A percentile compares a stretch with the other conserved stretches of the same genome.
These are phyloP conservation scores for Myriosclerotinia scirpicola DNA, from an alignment of 2,329 filamentous ascomycete species.

Conservation along the genomic window DNA sequence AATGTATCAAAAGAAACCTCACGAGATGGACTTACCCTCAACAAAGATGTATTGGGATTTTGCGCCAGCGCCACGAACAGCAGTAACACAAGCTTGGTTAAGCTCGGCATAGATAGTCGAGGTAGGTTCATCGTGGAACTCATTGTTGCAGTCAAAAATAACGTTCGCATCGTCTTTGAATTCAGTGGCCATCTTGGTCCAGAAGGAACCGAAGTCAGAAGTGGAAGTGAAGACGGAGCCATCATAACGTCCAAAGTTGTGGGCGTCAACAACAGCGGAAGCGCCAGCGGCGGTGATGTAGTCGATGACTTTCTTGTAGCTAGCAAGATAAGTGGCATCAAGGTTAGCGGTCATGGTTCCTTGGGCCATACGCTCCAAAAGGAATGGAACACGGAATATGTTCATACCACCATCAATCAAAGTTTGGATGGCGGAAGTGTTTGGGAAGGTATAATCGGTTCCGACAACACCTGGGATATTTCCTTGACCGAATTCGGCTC, in stretches of 20 bases:
- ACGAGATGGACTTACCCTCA: constrained; percentile 44
- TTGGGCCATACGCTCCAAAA: constrained; percentile 59
- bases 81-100: constrained; percentile 49
- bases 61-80: constrained; percentile 47
- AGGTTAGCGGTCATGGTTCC: constrained; percentile 48
- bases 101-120: constrained; percentile 31
- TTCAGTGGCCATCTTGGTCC: constrained; percentile 43
- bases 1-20: neutral
- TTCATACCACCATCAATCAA: constrained; percentile 25
- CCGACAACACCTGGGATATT: constrained; percentile 55
- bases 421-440: constrained; percentile 39
- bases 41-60: constrained; percentile 58
- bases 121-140: constrained; percentile 42
- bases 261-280: constrained; percentile 50
- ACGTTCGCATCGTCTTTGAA: constrained; percentile 44
- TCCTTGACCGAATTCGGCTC: constrained; percentile 61
- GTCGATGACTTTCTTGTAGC: constrained; percentile 46
- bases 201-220: constrained; percentile 45
- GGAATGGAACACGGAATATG: constrained; percentile 36
- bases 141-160: constrained; percentile 48
- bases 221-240: constrained; percentile 43
- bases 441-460: constrained; percentile 62
- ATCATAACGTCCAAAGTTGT: constrained; percentile 53
- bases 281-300: constrained; percentile 50
- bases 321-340: constrained; percentile 46